A percentile compares a stretch with the other conserved stretches of the same genome.
Evolutionary conservation across 1,139 yeast genomes (phyloP).

Genomic region (Saccharomyces uvarum): DNA sequence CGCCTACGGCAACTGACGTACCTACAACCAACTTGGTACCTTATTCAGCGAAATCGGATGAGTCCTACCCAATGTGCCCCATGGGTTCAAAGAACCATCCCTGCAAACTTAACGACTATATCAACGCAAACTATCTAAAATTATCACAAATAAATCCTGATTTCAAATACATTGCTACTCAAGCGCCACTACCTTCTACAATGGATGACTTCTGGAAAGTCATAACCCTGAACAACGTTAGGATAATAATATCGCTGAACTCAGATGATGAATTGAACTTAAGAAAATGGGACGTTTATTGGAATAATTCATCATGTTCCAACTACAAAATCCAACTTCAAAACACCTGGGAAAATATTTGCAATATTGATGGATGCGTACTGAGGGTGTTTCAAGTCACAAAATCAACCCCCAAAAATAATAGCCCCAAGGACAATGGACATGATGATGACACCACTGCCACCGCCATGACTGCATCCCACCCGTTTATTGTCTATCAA

Average conservation of each 20-base stretch:
- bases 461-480: constrained; percentile 10
- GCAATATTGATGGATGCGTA: constrained; percentile 30
- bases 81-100: not conserved
- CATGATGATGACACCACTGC: constrained; percentile 25
- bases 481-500: constrained; percentile 42
- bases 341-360: constrained; percentile 26
- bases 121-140: constrained; percentile 54
- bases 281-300: constrained; percentile 50
- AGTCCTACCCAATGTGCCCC: constrained; percentile 6
- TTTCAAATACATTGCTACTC: constrained; percentile 66
- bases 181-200: constrained; percentile 74
- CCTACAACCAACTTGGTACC: not conserved
- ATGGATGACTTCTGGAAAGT: constrained; percentile 79
- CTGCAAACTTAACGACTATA: constrained; percentile 38
- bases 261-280: constrained; percentile 46
- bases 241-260: constrained; percentile 64
- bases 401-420: constrained; percentile 8
- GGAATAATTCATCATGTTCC: constrained; percentile 35
- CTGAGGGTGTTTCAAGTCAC: constrained; percentile 29
- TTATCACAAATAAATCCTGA: constrained; percentile 33
- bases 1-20: constrained; percentile 16
- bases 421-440: not conserved
- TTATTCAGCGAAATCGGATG: not conserved
- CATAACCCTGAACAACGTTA: constrained; percentile 51
- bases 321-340: constrained; percentile 27